Percentiles rank a stretch among this genome's conserved stretches.
Evolutionary conservation across 192 early-diverging fungal genomes (phyloP).

Genomic region (Coemansia furcata): DNA sequence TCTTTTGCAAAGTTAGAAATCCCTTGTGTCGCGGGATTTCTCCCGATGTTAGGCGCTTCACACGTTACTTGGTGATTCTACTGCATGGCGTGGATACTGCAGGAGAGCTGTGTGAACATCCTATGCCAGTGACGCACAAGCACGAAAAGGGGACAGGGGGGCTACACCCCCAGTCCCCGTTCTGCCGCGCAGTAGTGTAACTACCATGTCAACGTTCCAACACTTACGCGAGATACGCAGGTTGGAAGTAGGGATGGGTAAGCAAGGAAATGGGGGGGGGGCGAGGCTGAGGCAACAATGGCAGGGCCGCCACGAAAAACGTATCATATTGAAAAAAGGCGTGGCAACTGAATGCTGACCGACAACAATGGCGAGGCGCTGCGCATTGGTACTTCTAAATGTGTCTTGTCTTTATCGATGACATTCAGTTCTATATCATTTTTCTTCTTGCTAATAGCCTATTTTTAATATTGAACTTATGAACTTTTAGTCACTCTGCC

Average conservation of each 20-base stretch:
- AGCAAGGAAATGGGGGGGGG: background rate
- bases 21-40: background rate
- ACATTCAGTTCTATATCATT: background rate
- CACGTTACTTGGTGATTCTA: background rate
- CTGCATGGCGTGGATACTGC: background rate
- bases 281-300: background rate
- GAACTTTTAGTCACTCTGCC: background rate
- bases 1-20: background rate
- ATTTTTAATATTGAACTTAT: background rate
- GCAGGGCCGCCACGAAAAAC: background rate
- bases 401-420: background rate
- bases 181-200: background rate
- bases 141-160: background rate
- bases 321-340: background rate
- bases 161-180: background rate
- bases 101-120: background rate
- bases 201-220: background rate
- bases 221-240: background rate
- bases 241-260: background rate
- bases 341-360: background rate
- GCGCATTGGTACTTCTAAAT: constrained; percentile 1
- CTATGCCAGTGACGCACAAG: background rate
- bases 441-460: background rate
- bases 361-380: constrained; percentile 3
- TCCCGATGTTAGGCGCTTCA: background rate